Percentiles rank a stretch among this genome's conserved stretches.
phyloP scores from a whole-genome alignment of 2,329 filamentous ascomycete species.

The Colletotrichum sansevieriae region DNA sequence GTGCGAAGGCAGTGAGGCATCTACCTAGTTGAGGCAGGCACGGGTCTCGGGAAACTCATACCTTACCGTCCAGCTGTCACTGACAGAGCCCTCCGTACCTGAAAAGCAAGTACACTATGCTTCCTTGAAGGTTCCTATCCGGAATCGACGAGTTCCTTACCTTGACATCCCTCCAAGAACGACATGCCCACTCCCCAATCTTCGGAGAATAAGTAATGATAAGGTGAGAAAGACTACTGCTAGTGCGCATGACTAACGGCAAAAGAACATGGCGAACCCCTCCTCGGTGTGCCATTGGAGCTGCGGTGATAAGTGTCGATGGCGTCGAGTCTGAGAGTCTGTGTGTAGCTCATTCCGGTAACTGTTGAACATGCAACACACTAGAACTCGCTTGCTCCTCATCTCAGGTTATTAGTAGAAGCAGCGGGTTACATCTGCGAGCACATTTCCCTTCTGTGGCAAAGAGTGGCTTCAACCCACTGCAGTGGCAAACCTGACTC shows the following conservation, averaged over 20 bases:
- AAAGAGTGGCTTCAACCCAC: conserved; percentile 26
- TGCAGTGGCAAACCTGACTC: conserved; percentile 21
- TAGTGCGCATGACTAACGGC: neutral
- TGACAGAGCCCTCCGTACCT: neutral
- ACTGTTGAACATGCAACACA: neutral
- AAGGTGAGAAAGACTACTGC: too few relatives aligned
- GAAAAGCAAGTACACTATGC: neutral
- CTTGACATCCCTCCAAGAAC: too few relatives aligned
- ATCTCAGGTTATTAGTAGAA: conserved; percentile 20
- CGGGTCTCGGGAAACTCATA: conserved; percentile 2
- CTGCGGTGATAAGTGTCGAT: neutral
- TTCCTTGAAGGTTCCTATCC: too few relatives aligned
- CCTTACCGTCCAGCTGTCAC: conserved; percentile 1
- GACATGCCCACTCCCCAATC: too few relatives aligned
- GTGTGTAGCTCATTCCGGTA: conserved; percentile 6
- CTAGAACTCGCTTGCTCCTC: conserved; percentile 13
- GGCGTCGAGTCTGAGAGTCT: neutral
- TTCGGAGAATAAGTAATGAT: too few relatives aligned
- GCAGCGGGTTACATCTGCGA: conserved; percentile 17
- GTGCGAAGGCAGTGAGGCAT: conserved; percentile 1
- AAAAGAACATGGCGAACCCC: conserved; percentile 18
- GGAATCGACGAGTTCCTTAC: too few relatives aligned
- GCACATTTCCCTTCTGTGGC: conserved; percentile 19
- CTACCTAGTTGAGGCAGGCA: conserved; percentile 14
- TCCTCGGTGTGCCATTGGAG: neutral